phyloP scores from a whole-genome alignment of 192 early-diverging fungal species.

The Lobosporangium transversale region DNA sequence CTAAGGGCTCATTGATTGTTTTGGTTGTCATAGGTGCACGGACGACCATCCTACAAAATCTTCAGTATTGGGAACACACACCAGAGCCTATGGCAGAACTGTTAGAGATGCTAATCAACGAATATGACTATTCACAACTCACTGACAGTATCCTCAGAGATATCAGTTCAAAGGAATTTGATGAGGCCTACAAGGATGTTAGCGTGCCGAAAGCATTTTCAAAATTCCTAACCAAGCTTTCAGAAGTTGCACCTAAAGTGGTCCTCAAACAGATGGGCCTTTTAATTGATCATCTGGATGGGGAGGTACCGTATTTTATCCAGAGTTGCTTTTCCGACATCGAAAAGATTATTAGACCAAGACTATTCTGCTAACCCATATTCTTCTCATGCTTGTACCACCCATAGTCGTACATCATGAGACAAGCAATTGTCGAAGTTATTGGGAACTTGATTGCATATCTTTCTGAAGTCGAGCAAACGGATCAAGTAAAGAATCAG shows the following conservation, averaged over 20 bases:
- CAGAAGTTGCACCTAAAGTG: conserved; percentile 83
- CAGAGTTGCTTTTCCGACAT: too few relatives aligned
- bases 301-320: too few relatives aligned
- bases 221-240: conserved; percentile 82
- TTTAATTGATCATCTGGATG: conserved; percentile 87
- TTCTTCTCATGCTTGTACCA: too few relatives aligned
- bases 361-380: too few relatives aligned
- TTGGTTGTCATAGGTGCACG: conserved; percentile 60
- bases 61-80: conserved; percentile 87
- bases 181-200: conserved; percentile 71
- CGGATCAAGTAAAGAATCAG: conserved; percentile 72
- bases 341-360: too few relatives aligned
- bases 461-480: conserved; percentile 75
- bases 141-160: conserved; percentile 78
- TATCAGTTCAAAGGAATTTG: conserved; percentile 59
- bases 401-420: conserved; percentile 83
- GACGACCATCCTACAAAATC: conserved; percentile 82
- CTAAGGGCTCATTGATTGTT: background rate
- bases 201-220: conserved; percentile 86
- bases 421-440: conserved; percentile 89
- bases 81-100: conserved; percentile 87
- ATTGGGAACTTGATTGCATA: conserved; percentile 87
- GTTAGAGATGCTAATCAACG: conserved; percentile 66
- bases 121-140: conserved; percentile 74
- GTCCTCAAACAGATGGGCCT: conserved; percentile 91